Evolutionary conservation across 2,329 filamentous ascomycete genomes (phyloP), one percentile per base, ranked within the genome.

Genomic region (Aspergillus jensenii): DNA sequence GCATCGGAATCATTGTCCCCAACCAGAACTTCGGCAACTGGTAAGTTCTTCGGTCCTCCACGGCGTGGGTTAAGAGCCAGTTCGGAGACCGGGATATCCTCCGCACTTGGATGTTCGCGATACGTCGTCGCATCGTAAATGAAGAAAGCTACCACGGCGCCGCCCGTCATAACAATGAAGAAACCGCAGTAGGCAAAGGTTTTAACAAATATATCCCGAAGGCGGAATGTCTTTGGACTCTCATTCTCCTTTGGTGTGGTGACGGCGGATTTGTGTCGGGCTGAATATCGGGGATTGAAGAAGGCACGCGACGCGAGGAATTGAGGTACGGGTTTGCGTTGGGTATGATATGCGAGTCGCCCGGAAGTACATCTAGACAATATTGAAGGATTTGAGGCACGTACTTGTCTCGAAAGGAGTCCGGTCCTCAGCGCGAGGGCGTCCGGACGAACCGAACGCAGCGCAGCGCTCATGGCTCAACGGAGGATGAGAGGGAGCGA

Each of bases 101-200:
- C 79, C 25, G 83, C 81, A 6, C 82, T 84, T 2, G 84, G 78
- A 47, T 88, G 81, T 63, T 92, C 89, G 59, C 85, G 87, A 78
- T 99, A 99, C 14, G 95, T 99, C 48, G 87, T 89, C 9, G 93
- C 89, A 79, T 99, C 95, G 78, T 96, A 99, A 66, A 95, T 67
- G 77, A 99, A 99, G 81, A 99, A 97, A 49, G 82, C 89, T 19
- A 92, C 76, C 6, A 98, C 82, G 6, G 90, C 81, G 3, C 83
- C 78, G 35, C 89, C 87, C 55, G 90, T 73, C 51, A 93, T 82
- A 7, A 88, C 80, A 39, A 95, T 82, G 50, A 93, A 90, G 58
- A 90, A 87, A 40, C 95, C 95, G 21, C 91, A 75, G 67, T 84
- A 84, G 3, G 89, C 86, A 35, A 92, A 88, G 33, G 84, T 81